Conservation (phyloP, 208 protist species). For the Acanthamoeba culbertsoni region DNA sequence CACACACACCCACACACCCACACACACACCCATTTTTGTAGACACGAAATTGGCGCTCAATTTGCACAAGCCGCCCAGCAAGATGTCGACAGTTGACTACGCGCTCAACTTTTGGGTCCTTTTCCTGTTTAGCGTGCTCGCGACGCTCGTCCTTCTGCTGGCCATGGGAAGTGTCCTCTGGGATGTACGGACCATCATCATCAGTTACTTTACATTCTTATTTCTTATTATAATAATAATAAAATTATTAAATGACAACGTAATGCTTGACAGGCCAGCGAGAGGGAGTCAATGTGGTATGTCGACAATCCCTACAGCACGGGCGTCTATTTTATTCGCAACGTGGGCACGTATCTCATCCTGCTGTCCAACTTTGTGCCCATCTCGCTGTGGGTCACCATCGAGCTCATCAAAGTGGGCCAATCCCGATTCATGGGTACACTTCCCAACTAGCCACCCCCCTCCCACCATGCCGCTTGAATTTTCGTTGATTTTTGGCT, state of each 20-base stretch:
- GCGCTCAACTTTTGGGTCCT: background rate
- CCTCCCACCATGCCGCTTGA: background rate
- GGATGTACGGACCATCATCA: conserved; percentile 14
- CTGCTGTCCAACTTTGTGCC: conserved; percentile 37
- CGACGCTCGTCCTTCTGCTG: background rate
- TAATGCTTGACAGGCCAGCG: background rate
- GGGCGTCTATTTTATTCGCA: background rate
- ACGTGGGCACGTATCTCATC: conserved; percentile 24
- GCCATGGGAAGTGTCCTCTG: background rate
- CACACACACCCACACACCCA: no score
- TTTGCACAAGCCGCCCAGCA: conserved; percentile 28
- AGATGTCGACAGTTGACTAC: background rate
- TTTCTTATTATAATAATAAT: no score
- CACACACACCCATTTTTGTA: no score
- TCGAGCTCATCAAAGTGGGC: conserved; percentile 48
- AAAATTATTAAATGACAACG: no score
- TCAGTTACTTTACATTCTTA: no score
- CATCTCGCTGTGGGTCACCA: conserved; percentile 42
- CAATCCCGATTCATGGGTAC: conserved; percentile 62
- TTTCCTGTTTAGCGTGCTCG: background rate
- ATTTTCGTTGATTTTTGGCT: no score
- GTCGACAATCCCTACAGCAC: background rate
- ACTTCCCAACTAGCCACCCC: background rate
- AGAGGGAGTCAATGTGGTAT: background rate
- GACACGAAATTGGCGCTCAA: conserved; percentile 16